Evolutionary conservation across 306 rosid genomes (phyloP), one percentile per base, ranked within the genome.

Genomic region (Casuarina cunninghamiana): DNA sequence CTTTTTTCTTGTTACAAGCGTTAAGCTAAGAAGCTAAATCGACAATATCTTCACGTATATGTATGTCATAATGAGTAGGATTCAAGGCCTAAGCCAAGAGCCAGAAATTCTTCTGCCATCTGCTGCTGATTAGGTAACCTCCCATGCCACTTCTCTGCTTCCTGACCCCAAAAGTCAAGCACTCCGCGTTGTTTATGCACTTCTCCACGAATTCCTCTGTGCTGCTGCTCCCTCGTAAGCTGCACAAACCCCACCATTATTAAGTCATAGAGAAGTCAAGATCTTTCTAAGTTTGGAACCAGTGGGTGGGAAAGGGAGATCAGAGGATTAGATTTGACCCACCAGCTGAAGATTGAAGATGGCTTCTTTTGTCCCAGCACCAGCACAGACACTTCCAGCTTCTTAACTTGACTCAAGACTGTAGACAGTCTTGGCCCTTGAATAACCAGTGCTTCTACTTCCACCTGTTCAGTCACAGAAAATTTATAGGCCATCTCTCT

Each of bases 71-170:
- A 71, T 75, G 74, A 57, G 35, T 2, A 41, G 48, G 49, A 71
- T 53, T 57, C 67, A 10, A 58, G 9, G 46, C 45, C 83, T 86
- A 95, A 81, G 99, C 99, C 79, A 95, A 86, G 70, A 95, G 96
- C 99, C 99, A 95, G 87, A 91, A 95, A 78, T 93, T 84, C 88
- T 90, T 95, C 91, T 93, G 99, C 97, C 96, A 91, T 87, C 93
- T 91, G 62, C 97, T 95, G 86, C 90, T 93, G 85, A 95, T 90
- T 6, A 91, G 83, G 80, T 93, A 95, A 62, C 97, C 97, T 41
- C 90, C 83, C 54, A 84, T 90, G 66, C 95, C 97, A 39, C 81
- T 87, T 88, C 97, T 90, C 81, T 93, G 92, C 87, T 91, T 95
- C 84, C 96, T 89, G 79, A 95, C 99, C 78, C 99, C 99, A 16